Base-by-base conservation (phyloP, 2,329 filamentous ascomycete genomes). In the Diaporthe sp. region DNA sequence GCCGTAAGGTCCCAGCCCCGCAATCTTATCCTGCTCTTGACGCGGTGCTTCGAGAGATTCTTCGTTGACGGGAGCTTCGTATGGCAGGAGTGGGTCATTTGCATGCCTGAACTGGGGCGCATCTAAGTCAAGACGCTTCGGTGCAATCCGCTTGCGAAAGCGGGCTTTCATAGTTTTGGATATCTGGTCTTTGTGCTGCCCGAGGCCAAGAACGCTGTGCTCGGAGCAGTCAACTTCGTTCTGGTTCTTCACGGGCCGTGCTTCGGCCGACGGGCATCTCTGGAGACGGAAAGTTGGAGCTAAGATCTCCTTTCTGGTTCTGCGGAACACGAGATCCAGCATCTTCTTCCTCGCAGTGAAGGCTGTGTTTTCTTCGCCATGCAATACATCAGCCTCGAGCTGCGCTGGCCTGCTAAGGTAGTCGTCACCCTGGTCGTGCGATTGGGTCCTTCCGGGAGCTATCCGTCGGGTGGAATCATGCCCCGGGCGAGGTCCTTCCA, bases 1-100 rank as follows among this genome's bases (percentile, higher is more conserved):
- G 1, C 91, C 91, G 80, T 90, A 92, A 0, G 90, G 89, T 0
- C 89, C 90, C 10, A 93, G 83, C 1, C 91, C 90, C 15, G 81
- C 78, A n/a, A 93, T 80, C 76, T 87, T 89, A 58, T 80, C 79
- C 7, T 77, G 76, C n/a, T 78, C 77, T 67, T 78, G 75, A 4
- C 79, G 73, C 5, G 72, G 61, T 19, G 79, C 74, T 4, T 79
- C 75, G 8, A 77, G 78, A 4, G 78, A 77, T 10, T 81, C 78
- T 42, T 79, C 74, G 28, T 65, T 31, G 22, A 77, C 77, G 28
- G 75, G 79, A 55, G 78, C 65, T 28, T 81, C 77, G 42, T 70
- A 39, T 77, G 82, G 75, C 7, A 85, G 83, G 4, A 91, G 78
- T 9, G 90, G 90, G 72, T 91, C 90, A 76, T 89, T 85, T 0